A percentile compares a stretch with the other conserved stretches of the same genome.
Conservation (phyloP, 2,329 filamentous ascomycete species). For the Talaromyces albobiverticillius region DNA sequence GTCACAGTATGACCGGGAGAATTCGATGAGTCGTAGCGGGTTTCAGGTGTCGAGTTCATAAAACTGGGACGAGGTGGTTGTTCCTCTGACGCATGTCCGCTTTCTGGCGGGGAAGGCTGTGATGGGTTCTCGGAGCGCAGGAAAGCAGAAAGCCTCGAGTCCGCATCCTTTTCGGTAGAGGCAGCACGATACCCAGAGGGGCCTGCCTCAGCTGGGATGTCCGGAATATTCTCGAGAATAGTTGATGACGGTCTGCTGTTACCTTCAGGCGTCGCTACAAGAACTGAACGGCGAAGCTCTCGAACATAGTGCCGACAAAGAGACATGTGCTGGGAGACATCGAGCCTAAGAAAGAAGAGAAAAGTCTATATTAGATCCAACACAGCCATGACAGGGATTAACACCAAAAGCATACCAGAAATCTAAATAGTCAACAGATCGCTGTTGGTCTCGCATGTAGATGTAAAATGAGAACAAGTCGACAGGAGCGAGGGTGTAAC, state of each 20-base stretch:
- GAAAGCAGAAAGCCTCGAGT: slow-evolving; percentile 89
- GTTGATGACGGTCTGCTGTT: slow-evolving; percentile 78
- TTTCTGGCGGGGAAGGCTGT: slow-evolving; percentile 54
- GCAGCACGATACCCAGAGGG: slow-evolving; percentile 58
- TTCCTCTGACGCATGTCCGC: slow-evolving; percentile 45
- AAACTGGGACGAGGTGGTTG: slow-evolving; percentile 55
- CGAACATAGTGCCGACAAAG: slow-evolving; percentile 94
- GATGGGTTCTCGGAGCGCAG: slow-evolving; percentile 60
- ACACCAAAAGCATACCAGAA: slow-evolving; percentile 73
- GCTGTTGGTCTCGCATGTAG: slow-evolving; percentile 98
- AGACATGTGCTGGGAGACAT: slow-evolving; percentile 98
- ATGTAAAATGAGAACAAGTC: slow-evolving; percentile 99
- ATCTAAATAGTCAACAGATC: slow-evolving; percentile 95
- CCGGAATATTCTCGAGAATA: slow-evolving; percentile 69
- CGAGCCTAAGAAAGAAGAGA: slow-evolving; percentile 64
- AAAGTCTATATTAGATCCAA: slow-evolving; percentile 14
- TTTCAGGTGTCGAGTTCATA: slow-evolving; percentile 60
- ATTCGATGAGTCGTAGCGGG: slow-evolving; percentile 68
- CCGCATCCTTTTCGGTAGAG: slow-evolving; percentile 72
- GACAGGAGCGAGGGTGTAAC: slow-evolving; percentile 90
- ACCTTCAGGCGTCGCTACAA: slow-evolving; percentile 85
- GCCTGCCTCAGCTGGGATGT: slow-evolving; percentile 49
- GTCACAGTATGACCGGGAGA: slow-evolving; percentile 81
- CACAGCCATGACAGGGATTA: neutral
- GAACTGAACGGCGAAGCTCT: slow-evolving; percentile 86